These are phyloP conservation scores for Ophiostoma triangulosporum DNA, from an alignment of 2,329 filamentous ascomycete genomes.

Conservation along the genomic window DNA sequence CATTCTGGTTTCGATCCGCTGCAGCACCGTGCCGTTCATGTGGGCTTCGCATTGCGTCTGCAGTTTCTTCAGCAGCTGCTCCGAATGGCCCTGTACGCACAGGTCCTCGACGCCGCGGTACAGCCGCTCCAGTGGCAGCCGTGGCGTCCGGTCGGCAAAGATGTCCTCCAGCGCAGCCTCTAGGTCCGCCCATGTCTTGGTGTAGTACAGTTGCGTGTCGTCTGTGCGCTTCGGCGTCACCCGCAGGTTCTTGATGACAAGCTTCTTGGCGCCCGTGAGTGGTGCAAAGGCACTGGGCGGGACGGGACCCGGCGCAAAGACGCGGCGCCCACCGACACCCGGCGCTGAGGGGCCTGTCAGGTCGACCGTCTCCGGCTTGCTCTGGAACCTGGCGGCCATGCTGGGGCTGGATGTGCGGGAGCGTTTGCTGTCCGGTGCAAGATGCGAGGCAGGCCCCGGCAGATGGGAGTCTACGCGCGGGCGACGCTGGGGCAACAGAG, in stretches of 20 bases:
- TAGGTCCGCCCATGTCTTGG: conserved; percentile 60
- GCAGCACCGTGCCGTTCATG: conserved; percentile 47
- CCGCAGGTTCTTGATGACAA: conserved; percentile 88
- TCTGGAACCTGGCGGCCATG: conserved; percentile 21
- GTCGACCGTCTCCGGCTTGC: conserved; percentile 28
- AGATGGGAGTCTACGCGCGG: conserved; percentile 20
- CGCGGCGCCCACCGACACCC: neutral
- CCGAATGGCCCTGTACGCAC: conserved; percentile 64
- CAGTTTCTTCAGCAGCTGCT: conserved; percentile 53
- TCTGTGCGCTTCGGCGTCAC: conserved; percentile 31
- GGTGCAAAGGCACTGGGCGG: conserved; percentile 46
- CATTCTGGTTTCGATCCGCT: conserved; percentile 35
- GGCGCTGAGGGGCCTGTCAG: conserved; percentile 25
- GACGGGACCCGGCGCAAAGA: conserved; percentile 15
- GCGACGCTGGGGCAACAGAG: conserved; percentile 49
- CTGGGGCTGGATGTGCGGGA: conserved; percentile 4
- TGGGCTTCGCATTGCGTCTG: conserved; percentile 53
- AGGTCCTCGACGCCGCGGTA: conserved; percentile 87
- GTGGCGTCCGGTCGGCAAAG: conserved; percentile 50
- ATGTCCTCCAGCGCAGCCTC: conserved; percentile 59
- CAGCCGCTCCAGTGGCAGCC: conserved; percentile 71
- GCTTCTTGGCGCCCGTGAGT: conserved; percentile 63
- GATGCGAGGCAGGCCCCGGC: conserved; percentile 4
- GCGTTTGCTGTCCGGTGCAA: neutral
- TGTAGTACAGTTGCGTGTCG: conserved; percentile 65